Conservation (phyloP, 768 basidiomycete species). For the Russula lepida region DNA sequence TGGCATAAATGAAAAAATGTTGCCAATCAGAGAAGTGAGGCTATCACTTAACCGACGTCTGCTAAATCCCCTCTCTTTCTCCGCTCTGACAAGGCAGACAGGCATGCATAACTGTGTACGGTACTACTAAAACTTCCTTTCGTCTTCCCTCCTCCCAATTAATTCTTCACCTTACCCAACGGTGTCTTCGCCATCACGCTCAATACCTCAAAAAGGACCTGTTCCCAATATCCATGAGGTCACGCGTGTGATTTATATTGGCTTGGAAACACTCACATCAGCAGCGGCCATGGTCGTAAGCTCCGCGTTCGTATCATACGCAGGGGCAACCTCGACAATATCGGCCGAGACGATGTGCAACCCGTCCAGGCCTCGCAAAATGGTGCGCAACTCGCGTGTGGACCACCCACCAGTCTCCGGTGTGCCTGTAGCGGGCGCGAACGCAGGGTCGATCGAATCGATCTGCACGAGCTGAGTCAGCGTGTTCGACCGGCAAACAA, state of each 20-base stretch:
- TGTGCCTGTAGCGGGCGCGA: conserved; percentile 78
- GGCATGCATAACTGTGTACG: not conserved
- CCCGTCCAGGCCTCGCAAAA: conserved; percentile 67
- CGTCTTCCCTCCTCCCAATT: not conserved
- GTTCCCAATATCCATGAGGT: not conserved
- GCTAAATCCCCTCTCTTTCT: not conserved
- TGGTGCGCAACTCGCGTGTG: conserved; percentile 70
- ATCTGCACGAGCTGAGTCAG: conserved; percentile 36
- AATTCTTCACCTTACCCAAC: conserved; percentile 43
- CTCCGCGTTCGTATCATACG: conserved; percentile 64
- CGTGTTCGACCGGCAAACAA: not conserved
- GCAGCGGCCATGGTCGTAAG: conserved; percentile 57
- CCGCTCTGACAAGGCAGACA: no score
- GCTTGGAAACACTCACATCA: conserved; percentile 34
- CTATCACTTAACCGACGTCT: not conserved
- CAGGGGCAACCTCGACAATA: conserved; percentile 79
- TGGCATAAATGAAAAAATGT: not conserved
- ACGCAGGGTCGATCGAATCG: conserved; percentile 72
- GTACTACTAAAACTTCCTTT: not conserved
- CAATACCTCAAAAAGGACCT: conserved; percentile 69
- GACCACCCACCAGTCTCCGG: conserved; percentile 84
- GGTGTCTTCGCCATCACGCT: conserved; percentile 78
- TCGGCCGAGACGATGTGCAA: conserved; percentile 73
- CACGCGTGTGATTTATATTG: no score
- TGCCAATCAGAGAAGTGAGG: not conserved